A percentile compares a stretch with the other conserved stretches of the same genome.
Evolutionary conservation across 2,329 filamentous ascomycete genomes (phyloP).

Genomic region (Lizonia empirigonia): DNA sequence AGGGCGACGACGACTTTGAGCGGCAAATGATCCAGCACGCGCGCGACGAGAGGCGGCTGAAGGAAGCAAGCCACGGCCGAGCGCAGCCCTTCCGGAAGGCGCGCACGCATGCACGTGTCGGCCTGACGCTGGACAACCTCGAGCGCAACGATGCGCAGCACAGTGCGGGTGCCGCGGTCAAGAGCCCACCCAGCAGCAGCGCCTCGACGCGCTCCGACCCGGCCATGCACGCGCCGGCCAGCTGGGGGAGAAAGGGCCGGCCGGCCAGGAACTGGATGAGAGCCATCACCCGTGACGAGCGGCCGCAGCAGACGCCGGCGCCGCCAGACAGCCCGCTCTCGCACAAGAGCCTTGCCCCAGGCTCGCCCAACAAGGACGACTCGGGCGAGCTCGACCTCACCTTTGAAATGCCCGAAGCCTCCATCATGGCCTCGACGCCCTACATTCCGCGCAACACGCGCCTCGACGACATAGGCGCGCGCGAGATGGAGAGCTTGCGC

Average conservation of each 20-base stretch:
- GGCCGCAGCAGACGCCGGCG: slow-evolving; percentile 10
- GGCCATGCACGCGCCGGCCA: slow-evolving; percentile 51
- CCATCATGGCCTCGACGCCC: slow-evolving; percentile 56
- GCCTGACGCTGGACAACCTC: slow-evolving; percentile 52
- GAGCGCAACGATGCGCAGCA: slow-evolving; percentile 43
- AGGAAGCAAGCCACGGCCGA: slow-evolving; percentile 42
- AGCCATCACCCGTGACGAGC: slow-evolving; percentile 42
- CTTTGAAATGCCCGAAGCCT: slow-evolving; percentile 54
- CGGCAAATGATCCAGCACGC: slow-evolving; percentile 52
- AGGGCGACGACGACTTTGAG: slow-evolving; percentile 54
- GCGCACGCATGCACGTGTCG: slow-evolving; percentile 47
- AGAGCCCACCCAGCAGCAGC: slow-evolving; percentile 46
- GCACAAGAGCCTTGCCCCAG: slow-evolving; percentile 36
- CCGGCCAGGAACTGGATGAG: slow-evolving; percentile 51
- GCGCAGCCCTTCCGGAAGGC: slow-evolving; percentile 52
- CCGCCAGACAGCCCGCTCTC: slow-evolving; percentile 48
- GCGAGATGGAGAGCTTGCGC: slow-evolving; percentile 49
- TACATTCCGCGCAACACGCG: slow-evolving; percentile 49
- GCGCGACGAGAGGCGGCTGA: slow-evolving; percentile 50
- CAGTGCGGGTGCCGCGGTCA: slow-evolving; percentile 24
- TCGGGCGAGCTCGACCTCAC: slow-evolving; percentile 44
- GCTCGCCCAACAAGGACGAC: slow-evolving; percentile 32
- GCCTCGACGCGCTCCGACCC: slow-evolving; percentile 49
- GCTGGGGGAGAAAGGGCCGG: slow-evolving; percentile 56
- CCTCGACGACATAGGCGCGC: slow-evolving; percentile 52